These are phyloP conservation scores for Collybia nuda DNA, from an alignment of 768 basidiomycete species.

Conservation along the genomic window DNA sequence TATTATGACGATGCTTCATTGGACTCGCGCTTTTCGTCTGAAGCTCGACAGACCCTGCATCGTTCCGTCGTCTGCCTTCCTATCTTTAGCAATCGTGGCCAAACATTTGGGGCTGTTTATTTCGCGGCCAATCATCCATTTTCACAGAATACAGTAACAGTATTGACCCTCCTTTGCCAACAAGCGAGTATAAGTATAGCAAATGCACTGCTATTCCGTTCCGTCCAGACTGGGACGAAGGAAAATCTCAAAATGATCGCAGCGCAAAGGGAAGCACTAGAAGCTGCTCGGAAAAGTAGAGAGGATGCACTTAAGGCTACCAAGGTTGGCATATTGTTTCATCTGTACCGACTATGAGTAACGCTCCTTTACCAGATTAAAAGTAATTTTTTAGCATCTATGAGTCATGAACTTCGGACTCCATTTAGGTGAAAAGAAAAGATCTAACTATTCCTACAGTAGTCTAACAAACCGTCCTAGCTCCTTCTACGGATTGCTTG, in stretches of 20 bases:
- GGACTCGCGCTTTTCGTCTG: conserved; percentile 69
- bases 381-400: conserved; percentile 74
- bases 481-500: conserved; percentile 76
- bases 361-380: conserved; percentile 52
- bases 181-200: conserved; percentile 77
- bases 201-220: conserved; percentile 73
- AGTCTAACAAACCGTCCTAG: conserved; percentile 25
- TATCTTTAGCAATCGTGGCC: conserved; percentile 72
- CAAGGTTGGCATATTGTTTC: conserved; percentile 39
- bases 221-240: conserved; percentile 70
- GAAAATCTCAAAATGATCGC: conserved; percentile 80
- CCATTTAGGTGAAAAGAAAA: conserved; percentile 81
- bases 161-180: conserved; percentile 65
- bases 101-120: conserved; percentile 73
- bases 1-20: conserved; percentile 60
- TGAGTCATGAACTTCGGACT: conserved; percentile 78
- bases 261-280: conserved; percentile 66
- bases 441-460: neutral
- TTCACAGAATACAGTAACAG: conserved; percentile 56
- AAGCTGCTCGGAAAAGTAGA: conserved; percentile 66
- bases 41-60: conserved; percentile 59
- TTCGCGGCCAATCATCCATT: conserved; percentile 67
- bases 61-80: conserved; percentile 69
- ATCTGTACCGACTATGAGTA: neutral
- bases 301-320: conserved; percentile 76